Evolutionary conservation across 2,329 filamentous ascomycete species (phyloP).

Genomic region (Nemania bipapillata): DNA sequence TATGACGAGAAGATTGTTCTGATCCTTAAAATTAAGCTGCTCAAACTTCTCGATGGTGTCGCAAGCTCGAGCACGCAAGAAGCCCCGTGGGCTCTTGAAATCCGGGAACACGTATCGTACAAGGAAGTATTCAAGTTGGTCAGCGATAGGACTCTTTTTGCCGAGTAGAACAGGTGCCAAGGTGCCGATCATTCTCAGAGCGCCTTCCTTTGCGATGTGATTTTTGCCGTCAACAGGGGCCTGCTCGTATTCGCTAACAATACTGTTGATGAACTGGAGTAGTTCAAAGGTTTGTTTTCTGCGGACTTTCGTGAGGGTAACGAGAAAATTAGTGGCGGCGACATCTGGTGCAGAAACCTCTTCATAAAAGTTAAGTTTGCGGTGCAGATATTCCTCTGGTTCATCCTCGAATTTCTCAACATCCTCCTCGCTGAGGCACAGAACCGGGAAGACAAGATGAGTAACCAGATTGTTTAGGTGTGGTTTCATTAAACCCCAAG

Average conservation of each 20-base stretch:
- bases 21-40: conserved; percentile 94
- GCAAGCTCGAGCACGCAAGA: conserved; percentile 91
- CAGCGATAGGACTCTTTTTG: conserved; percentile 97
- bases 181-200: conserved; percentile 95
- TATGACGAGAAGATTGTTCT: conserved; percentile 93
- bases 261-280: conserved; percentile 90
- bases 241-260: conserved; percentile 91
- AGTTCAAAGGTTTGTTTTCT: conserved; percentile 97
- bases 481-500: conserved; percentile 93
- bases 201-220: conserved; percentile 94
- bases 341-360: conserved; percentile 95
- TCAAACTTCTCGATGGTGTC: conserved; percentile 99
- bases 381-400: conserved; percentile 94
- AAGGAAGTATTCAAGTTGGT: conserved; percentile 98
- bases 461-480: conserved; percentile 93
- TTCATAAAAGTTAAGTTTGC: conserved; percentile 97
- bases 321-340: conserved; percentile 94
- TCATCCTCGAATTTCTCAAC: conserved; percentile 93
- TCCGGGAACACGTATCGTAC: conserved; percentile 98
- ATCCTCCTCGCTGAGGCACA: conserved; percentile 92
- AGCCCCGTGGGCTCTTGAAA: conserved; percentile 91
- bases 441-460: conserved; percentile 93
- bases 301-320: conserved; percentile 91
- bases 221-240: conserved; percentile 90
- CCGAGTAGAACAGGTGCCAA: conserved; percentile 92